phyloP scores from a whole-genome alignment of 1,284 basidiomycete genomes.

The Puccinia polysora region DNA sequence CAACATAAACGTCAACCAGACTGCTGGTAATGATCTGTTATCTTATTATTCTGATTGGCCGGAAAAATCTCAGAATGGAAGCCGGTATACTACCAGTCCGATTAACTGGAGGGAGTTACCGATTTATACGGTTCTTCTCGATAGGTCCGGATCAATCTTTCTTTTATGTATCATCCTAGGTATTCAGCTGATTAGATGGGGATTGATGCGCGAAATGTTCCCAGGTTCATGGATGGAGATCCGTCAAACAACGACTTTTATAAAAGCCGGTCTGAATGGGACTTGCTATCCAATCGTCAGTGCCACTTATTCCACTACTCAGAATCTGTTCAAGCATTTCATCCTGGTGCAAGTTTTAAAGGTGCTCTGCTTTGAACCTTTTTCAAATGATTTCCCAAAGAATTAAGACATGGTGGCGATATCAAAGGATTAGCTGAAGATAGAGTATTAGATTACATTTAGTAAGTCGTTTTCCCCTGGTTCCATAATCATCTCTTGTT shows the following conservation, averaged over 20 bases:
- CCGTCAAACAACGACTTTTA: constrained; percentile 85
- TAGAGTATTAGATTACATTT: constrained; percentile 70
- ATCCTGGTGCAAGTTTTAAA: not conserved
- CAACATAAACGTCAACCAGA: constrained; percentile 77
- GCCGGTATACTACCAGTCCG: constrained; percentile 67
- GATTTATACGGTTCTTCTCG: constrained; percentile 75
- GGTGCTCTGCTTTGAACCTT: no score
- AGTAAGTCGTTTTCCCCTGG: constrained; percentile 50
- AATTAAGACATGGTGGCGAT: constrained; percentile 80
- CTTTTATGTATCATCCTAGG: not conserved
- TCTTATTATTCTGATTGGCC: constrained; percentile 62
- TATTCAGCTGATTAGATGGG: not conserved
- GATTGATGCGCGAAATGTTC: not conserved
- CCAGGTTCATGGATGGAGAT: constrained; percentile 61
- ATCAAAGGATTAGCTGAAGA: constrained; percentile 67
- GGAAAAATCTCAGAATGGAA: constrained; percentile 59
- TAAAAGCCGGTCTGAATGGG: constrained; percentile 69
- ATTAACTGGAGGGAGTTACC: constrained; percentile 77
- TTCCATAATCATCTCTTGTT: not conserved
- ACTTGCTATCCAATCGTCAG: constrained; percentile 56
- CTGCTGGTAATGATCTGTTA: constrained; percentile 62
- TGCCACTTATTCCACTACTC: no score
- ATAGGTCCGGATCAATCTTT: constrained; percentile 69
- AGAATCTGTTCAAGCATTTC: no score
- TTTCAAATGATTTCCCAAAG: no score